A percentile compares a stretch with the other conserved stretches of the same genome.
phyloP scores from a whole-genome alignment of 2,329 filamentous ascomycete genomes.

The Colletotrichum sp. region DNA sequence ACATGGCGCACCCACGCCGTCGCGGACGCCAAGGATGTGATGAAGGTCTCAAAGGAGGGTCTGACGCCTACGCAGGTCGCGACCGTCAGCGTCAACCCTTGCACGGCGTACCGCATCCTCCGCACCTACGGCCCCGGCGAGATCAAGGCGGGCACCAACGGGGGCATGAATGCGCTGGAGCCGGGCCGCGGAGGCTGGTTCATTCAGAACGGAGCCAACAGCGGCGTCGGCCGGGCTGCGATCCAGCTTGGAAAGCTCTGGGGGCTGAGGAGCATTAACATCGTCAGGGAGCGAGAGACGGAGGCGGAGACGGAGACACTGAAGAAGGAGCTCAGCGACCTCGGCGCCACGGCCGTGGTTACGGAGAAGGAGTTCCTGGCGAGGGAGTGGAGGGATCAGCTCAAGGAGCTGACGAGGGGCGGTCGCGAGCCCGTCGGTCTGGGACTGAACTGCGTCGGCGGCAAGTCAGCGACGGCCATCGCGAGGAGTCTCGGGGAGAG shows the following conservation, averaged over 20 bases:
- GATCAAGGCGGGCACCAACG: conserved; percentile 45
- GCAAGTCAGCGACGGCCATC: conserved; percentile 79
- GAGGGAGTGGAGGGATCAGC: conserved; percentile 65
- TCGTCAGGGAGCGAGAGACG: conserved; percentile 76
- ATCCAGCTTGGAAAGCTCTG: conserved; percentile 87
- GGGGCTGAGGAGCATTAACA: conserved; percentile 90
- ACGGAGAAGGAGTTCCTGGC: conserved; percentile 60
- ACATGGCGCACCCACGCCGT: conserved; percentile 95
- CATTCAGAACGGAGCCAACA: conserved; percentile 96
- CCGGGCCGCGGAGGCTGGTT: conserved; percentile 79
- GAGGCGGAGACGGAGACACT: conserved; percentile 67
- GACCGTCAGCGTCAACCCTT: conserved; percentile 91
- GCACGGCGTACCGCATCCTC: conserved; percentile 93
- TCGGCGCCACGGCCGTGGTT: conserved; percentile 64
- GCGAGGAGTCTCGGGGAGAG: conserved; percentile 74
- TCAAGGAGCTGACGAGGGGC: conserved; percentile 71
- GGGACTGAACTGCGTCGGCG: conserved; percentile 92
- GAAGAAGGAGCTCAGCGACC: conserved; percentile 53
- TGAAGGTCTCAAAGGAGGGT: conserved; percentile 74
- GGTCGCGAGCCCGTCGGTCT: conserved; percentile 76
- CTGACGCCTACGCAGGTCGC: conserved; percentile 80
- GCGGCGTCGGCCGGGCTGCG: conserved; percentile 86
- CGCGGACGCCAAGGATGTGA: conserved; percentile 59
- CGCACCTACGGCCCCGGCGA: conserved; percentile 71
- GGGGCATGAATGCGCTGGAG: conserved; percentile 46